Evolutionary conservation across 2,329 filamentous ascomycete genomes (phyloP).

Genomic region (Apiospora arundinis): DNA sequence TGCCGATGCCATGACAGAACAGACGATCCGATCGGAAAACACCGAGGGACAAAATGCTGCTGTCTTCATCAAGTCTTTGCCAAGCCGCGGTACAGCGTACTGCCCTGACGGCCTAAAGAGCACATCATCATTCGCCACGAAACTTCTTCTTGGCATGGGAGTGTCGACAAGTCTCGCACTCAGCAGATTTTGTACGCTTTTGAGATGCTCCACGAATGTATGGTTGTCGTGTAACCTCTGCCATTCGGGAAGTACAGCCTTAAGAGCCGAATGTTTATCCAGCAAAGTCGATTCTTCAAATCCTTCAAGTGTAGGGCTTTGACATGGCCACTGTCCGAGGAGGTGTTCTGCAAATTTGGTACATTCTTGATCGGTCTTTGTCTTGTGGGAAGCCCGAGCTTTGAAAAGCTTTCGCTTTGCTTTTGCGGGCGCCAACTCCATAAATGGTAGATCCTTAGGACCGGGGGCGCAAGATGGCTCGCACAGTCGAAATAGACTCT

Average conservation of each 20-base stretch:
- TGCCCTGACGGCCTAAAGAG: background rate
- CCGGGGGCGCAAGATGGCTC: slow-evolving; percentile 39
- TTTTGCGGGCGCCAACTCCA: slow-evolving; percentile 38
- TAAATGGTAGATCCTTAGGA: slow-evolving; percentile 30
- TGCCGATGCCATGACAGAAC: background rate
- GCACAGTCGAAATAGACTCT: slow-evolving; percentile 41
- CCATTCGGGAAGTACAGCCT: slow-evolving; percentile 53
- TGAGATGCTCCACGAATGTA: slow-evolving; percentile 51
- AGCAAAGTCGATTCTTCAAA: slow-evolving; percentile 42
- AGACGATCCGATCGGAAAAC: background rate
- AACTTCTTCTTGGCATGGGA: background rate
- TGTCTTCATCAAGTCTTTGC: background rate
- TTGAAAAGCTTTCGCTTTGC: slow-evolving; percentile 40
- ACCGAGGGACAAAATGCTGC: background rate
- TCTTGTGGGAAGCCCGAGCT: slow-evolving; percentile 38
- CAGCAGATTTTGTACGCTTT: slow-evolving; percentile 47
- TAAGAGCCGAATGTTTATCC: slow-evolving; percentile 45
- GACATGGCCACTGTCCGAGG: slow-evolving; percentile 52
- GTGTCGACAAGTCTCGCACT: background rate
- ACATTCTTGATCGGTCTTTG: slow-evolving; percentile 42
- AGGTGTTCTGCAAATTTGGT: slow-evolving; percentile 48
- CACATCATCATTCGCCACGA: background rate
- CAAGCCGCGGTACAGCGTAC: background rate
- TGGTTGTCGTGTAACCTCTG: slow-evolving; percentile 53
- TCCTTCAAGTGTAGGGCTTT: slow-evolving; percentile 38